phyloP scores from a whole-genome alignment of 1,139 yeast species.

The Zhuliangozyma blackwelliae region DNA sequence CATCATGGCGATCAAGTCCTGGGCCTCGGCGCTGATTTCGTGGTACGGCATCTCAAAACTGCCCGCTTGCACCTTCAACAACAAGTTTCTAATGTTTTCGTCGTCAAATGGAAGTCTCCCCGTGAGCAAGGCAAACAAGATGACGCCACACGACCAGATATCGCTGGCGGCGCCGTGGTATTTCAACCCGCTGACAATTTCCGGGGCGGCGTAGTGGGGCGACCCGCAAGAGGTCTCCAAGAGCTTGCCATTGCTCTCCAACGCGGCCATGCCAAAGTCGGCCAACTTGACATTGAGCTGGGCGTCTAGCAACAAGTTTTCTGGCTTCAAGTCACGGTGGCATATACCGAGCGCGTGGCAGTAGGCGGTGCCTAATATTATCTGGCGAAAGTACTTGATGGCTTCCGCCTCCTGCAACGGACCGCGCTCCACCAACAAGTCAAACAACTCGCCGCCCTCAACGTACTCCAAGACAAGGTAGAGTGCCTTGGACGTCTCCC shows the following conservation, averaged over 20 bases:
- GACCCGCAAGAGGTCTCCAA: constrained; percentile 81
- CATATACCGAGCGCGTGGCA: constrained; percentile 79
- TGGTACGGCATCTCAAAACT: constrained; percentile 61
- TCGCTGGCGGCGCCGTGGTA: constrained; percentile 83
- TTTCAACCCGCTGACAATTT: constrained; percentile 70
- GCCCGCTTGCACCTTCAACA: constrained; percentile 74
- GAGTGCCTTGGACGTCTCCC: constrained; percentile 77
- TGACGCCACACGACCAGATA: constrained; percentile 85
- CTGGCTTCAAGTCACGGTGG: constrained; percentile 80
- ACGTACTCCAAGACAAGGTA: constrained; percentile 75
- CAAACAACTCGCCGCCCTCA: constrained; percentile 81
- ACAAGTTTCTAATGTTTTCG: constrained; percentile 65
- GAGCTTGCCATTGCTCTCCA: constrained; percentile 66
- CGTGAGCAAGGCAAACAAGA: constrained; percentile 68
- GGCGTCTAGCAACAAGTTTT: constrained; percentile 64
- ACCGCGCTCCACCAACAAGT: constrained; percentile 71
- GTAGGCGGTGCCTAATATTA: constrained; percentile 73
- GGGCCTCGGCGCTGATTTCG: constrained; percentile 61
- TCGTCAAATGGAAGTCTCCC: constrained; percentile 83
- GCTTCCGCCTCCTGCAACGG: constrained; percentile 76
- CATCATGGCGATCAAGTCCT: constrained; percentile 67
- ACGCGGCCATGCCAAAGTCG: constrained; percentile 86
- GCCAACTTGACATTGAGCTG: constrained; percentile 71
- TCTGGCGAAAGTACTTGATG: constrained; percentile 69
- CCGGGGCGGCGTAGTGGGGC: constrained; percentile 87